A percentile compares a stretch with the other conserved stretches of the same genome.
These are phyloP conservation scores for Prunus padus DNA, from an alignment of 306 rosid species.

Conservation along the genomic window DNA sequence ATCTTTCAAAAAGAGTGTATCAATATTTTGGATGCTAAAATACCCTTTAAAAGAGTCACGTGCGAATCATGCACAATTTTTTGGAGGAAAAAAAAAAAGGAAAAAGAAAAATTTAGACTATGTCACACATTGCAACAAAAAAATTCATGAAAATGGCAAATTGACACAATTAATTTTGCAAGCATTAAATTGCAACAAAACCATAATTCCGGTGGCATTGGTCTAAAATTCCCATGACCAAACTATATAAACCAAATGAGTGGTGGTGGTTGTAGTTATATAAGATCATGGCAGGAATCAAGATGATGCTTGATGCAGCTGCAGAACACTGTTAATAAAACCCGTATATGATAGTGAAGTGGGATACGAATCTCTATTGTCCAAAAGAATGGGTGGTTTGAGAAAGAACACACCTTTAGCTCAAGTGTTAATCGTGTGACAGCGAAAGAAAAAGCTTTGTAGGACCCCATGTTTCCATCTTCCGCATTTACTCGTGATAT, in stretches of 20 bases:
- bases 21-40: too few relatives aligned
- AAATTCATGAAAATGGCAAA: too few relatives aligned
- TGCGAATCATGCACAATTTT: too few relatives aligned
- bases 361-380: background rate
- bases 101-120: too few relatives aligned
- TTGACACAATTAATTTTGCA: too few relatives aligned
- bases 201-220: too few relatives aligned
- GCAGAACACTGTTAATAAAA: background rate
- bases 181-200: too few relatives aligned
- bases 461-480: background rate
- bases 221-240: too few relatives aligned
- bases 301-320: background rate
- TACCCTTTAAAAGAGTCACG: too few relatives aligned
- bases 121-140: too few relatives aligned
- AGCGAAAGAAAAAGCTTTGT: background rate
- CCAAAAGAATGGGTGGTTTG: background rate
- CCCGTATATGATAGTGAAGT: constrained; percentile 1
- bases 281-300: background rate
- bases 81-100: accelerated
- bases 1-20: too few relatives aligned
- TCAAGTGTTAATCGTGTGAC: background rate
- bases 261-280: background rate
- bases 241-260: too few relatives aligned
- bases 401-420: background rate
- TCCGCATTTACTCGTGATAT: background rate